These are phyloP conservation scores for Mycosphaerella sp. DNA, from an alignment of 2,329 filamentous ascomycete species.

Conservation along the genomic window DNA sequence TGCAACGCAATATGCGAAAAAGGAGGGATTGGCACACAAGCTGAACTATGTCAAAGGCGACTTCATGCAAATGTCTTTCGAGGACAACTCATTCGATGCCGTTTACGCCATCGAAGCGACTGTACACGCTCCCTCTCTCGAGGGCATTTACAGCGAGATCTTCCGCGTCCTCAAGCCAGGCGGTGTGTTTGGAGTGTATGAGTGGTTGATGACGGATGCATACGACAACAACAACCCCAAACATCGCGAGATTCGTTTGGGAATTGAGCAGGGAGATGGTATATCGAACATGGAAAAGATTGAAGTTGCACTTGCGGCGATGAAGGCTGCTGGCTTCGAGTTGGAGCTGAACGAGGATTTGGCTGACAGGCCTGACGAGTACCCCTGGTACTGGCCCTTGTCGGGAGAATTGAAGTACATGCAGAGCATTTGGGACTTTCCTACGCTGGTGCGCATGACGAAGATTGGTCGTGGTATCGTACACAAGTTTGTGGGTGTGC, in stretches of 20 bases:
- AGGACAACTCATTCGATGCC: slow-evolving; percentile 84
- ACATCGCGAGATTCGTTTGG: slow-evolving; percentile 85
- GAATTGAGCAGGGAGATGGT: slow-evolving; percentile 91
- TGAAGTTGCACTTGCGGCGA: slow-evolving; percentile 71
- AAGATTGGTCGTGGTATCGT: slow-evolving; percentile 69
- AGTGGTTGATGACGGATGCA: slow-evolving; percentile 96
- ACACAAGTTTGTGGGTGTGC: slow-evolving; percentile 69
- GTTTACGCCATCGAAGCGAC: slow-evolving; percentile 98
- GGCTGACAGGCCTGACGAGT: slow-evolving; percentile 64
- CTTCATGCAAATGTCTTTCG: slow-evolving; percentile 99
- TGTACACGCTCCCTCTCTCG: slow-evolving; percentile 83
- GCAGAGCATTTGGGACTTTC: slow-evolving; percentile 67
- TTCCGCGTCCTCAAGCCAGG: slow-evolving; percentile 94
- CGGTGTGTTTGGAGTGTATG: slow-evolving; percentile 92
- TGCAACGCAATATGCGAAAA: slow-evolving; percentile 74
- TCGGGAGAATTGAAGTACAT: slow-evolving; percentile 81
- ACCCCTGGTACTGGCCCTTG: slow-evolving; percentile 93
- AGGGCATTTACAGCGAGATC: slow-evolving; percentile 91
- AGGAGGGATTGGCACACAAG: slow-evolving; percentile 74
- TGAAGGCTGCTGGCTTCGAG: slow-evolving; percentile 82
- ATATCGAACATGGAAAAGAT: slow-evolving; percentile 97
- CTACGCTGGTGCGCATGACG: slow-evolving; percentile 85
- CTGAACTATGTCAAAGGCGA: slow-evolving; percentile 88
- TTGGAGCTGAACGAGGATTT: slow-evolving; percentile 80
- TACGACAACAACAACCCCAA: slow-evolving; percentile 84